Percentiles rank a stretch among this genome's conserved stretches.
Evolutionary conservation across 441 rosid species (phyloP).

Genomic region (Corymbia calophylla): DNA sequence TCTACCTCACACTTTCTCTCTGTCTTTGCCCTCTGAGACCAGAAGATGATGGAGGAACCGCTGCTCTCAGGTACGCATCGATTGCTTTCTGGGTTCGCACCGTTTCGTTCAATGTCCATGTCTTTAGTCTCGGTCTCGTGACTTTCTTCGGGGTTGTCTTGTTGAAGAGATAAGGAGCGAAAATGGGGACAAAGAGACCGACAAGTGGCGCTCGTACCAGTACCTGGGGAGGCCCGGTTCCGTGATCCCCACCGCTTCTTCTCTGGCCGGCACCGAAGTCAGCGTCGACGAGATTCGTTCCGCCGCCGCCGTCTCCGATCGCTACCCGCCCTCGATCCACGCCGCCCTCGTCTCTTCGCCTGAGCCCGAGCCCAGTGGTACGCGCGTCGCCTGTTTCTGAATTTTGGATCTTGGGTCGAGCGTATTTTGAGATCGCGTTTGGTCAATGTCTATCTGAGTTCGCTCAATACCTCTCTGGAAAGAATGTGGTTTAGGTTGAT

Average conservation of each 20-base stretch:
- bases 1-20: not conserved
- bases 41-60: constrained; percentile 72
- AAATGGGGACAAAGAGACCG: constrained; percentile 28
- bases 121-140: not conserved
- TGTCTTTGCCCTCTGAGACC: not conserved
- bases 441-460: not conserved
- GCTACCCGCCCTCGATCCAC: constrained; percentile 68
- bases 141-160: not conserved
- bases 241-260: constrained; percentile 47
- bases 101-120: not conserved
- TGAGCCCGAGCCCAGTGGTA: constrained; percentile 55
- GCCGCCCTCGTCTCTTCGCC: constrained; percentile 67
- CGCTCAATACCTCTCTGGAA: not conserved
- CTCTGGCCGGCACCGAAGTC: constrained; percentile 64
- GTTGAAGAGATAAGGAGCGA: constrained; percentile 34
- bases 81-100: not conserved
- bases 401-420: not conserved
- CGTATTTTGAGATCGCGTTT: not conserved
- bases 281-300: constrained; percentile 86
- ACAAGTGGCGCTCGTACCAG: constrained; percentile 70
- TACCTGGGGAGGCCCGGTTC: constrained; percentile 64
- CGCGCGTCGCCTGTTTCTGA: not conserved
- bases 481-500: not conserved
- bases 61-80: constrained; percentile 56
- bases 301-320: constrained; percentile 45